Evolutionary conservation across 768 basidiomycete genomes (phyloP), one percentile per base, ranked within the genome.

Genomic region (Pleurotus platypus): DNA sequence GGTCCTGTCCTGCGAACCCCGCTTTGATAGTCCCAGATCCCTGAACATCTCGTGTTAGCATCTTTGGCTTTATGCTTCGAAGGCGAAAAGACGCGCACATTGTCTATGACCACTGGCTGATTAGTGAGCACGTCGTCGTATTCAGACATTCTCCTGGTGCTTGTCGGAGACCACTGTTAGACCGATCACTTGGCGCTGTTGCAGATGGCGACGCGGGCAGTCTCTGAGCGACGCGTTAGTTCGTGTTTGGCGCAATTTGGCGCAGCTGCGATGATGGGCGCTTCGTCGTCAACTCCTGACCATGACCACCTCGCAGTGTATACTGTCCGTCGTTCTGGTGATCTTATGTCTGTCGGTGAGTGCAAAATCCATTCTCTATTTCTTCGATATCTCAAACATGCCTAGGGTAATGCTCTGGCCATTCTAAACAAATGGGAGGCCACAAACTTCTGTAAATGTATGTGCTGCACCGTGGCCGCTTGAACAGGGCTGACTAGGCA

Each of bases 1-100:
- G 94, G 73, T 98, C 96, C 73, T 98, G 92, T 46, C 97, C 97
- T 55, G 97, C 97, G 69, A 99, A 99, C 40, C 97, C 97, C 59
- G 97, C 97, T 73, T 98, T 99, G 70, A 99, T 96, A 20, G 93
- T 94, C 26, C 97, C 97, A 57, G 96, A 97, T 60, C 97, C 97
- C 94, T 98, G 70, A n/a, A 54, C 58, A 49, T 35, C 60, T 63
- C 58, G 60, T 61, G 60, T 67, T 62, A 57, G 58, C 64, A 9
- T 35, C 30, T 35, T 11, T 26, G 24, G 24, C 30, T 35, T 35
- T 35, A 35, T 35, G 9, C 30, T 35, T 35, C 30, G 30, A 3
- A 57, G 30, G 42, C 55, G 13, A 49, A 53, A 45, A 55, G 54
- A 24, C 49, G 77, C 87, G 63, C 61, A 96, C 95, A 76, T 98